Conservation (phyloP, 345 rosid species). For the Arabidopsis thaliana region TAIR10.1 NC_003076.8:4516501-4517000, state of each 20-base stretch:
- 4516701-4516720: slow-evolving; percentile 19
- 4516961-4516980: slow-evolving; percentile 36
- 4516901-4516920: slow-evolving; percentile 39
- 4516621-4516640: slow-evolving; percentile 32
- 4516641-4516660: slow-evolving; percentile 28
- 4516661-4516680: slow-evolving; percentile 28
- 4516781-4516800: slow-evolving; percentile 34
- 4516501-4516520: slow-evolving; percentile 55
- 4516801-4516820: slow-evolving; percentile 35
- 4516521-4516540: slow-evolving; percentile 58
- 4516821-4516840: slow-evolving; percentile 41
- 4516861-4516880: slow-evolving; percentile 34
- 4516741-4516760: slow-evolving; percentile 44
- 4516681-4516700: slow-evolving; percentile 15
- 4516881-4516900: slow-evolving; percentile 33
- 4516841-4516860: slow-evolving; percentile 44
- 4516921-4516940: slow-evolving; percentile 46
- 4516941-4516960: slow-evolving; percentile 35
- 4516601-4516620: slow-evolving; percentile 34
- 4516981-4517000: slow-evolving; percentile 26
- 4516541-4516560: slow-evolving; percentile 47
- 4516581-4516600: slow-evolving; percentile 34
- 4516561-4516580: slow-evolving; percentile 42
- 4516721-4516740: slow-evolving; percentile 37
- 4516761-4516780: slow-evolving; percentile 36